A percentile compares a stretch with the other conserved stretches of the same genome.
These are phyloP conservation scores for Niebla homalea DNA, from an alignment of 495 filamentous ascomycete species.

Conservation along the genomic window DNA sequence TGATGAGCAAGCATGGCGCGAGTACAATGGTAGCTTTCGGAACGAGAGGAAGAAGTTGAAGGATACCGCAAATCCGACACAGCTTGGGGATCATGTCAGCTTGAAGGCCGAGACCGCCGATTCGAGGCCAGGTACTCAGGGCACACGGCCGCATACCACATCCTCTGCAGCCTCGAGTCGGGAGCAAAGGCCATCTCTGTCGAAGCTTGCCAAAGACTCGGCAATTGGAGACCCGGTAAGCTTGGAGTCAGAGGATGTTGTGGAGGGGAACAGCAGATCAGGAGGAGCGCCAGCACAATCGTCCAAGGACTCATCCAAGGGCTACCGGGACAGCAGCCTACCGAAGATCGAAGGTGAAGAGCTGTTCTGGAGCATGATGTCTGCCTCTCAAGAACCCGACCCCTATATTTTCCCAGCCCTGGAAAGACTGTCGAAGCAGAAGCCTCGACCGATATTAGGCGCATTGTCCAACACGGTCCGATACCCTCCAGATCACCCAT, in stretches of 20 bases:
- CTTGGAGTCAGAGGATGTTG: constrained; percentile 16
- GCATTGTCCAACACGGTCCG: constrained; percentile 83
- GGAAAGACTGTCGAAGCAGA: constrained; percentile 19
- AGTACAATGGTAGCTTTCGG: constrained; percentile 35
- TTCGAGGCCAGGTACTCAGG: constrained; percentile 11
- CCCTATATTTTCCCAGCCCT: constrained; percentile 80
- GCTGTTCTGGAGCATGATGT: constrained; percentile 93
- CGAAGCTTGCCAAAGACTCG: constrained; percentile 16
- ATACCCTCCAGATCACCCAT: constrained; percentile 56
- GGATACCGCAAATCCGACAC: constrained; percentile 15
- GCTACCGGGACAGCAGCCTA: background rate
- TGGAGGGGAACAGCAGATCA: background rate
- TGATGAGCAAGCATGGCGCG: constrained; percentile 49
- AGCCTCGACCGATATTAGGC: constrained; percentile 55
- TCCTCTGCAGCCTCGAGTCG: background rate
- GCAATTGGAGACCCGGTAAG: constrained; percentile 17
- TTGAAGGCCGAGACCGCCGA: constrained; percentile 17
- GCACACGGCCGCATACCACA: constrained; percentile 6
- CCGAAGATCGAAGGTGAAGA: constrained; percentile 57
- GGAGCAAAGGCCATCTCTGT: constrained; percentile 4
- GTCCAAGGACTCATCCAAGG: background rate
- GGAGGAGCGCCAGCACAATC: background rate
- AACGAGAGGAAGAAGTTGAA: constrained; percentile 19
- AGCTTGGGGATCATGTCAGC: constrained; percentile 14
- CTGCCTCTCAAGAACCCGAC: constrained; percentile 52